Evolutionary conservation across 2,329 filamentous ascomycete species (phyloP).

Genomic region (Cercospora berteroae): DNA sequence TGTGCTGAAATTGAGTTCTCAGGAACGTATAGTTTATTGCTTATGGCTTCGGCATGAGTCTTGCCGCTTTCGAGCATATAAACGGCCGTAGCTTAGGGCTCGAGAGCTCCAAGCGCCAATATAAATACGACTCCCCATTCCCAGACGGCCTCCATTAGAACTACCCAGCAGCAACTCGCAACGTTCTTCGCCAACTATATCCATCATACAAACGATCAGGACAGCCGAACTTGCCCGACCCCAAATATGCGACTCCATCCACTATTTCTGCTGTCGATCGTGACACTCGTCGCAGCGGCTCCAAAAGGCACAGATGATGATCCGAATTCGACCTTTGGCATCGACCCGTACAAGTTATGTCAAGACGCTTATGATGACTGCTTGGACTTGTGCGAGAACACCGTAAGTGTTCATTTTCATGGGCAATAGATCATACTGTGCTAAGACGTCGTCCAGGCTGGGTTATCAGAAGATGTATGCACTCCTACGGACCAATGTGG

Average conservation of each 20-base stretch:
- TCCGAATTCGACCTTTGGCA: not conserved
- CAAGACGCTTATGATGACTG: not conserved
- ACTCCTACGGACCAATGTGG: too few species aligned
- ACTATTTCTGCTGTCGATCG: not conserved
- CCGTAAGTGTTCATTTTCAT: not conserved
- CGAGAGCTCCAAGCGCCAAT: too few species aligned
- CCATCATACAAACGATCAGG: not conserved
- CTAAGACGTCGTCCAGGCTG: not conserved
- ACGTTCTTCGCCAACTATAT: too few species aligned
- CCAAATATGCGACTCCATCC: not conserved
- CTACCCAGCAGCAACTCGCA: too few species aligned
- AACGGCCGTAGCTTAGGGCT: too few species aligned
- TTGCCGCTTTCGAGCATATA: too few species aligned
- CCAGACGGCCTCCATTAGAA: too few species aligned
- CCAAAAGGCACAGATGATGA: not conserved
- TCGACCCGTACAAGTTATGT: not conserved
- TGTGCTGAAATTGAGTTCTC: too few species aligned
- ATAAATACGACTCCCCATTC: too few species aligned
- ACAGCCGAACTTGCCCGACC: not conserved
- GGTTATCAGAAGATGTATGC: too few species aligned
- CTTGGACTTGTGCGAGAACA: not conserved
- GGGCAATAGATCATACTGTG: not conserved
- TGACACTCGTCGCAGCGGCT: not conserved
- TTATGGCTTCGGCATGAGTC: too few species aligned
- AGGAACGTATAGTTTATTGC: too few species aligned